Percentiles rank a stretch among this genome's conserved stretches.
Conservation (phyloP, 169 alveolate genomes). For the Plasmodium billcollinsi region DNA sequence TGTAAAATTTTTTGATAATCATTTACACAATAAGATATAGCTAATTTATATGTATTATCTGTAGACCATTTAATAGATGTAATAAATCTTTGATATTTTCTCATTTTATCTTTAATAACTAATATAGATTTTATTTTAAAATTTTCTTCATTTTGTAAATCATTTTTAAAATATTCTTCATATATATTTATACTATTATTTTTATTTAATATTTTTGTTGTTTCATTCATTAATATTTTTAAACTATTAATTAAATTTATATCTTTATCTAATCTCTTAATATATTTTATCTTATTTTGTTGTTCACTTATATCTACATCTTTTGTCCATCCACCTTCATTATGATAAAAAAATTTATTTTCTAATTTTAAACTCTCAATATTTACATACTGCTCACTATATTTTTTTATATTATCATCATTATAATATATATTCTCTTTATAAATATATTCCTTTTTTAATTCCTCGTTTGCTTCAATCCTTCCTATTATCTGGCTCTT, state of each 20-base stretch:
- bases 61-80: slow-evolving; percentile 71
- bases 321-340: slow-evolving; percentile 75
- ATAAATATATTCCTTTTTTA: slow-evolving; percentile 42
- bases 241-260: slow-evolving; percentile 57
- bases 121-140: slow-evolving; percentile 59
- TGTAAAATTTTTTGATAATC: slow-evolving; percentile 44
- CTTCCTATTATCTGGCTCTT: slow-evolving; percentile 48
- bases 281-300: slow-evolving; percentile 61
- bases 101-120: slow-evolving; percentile 33
- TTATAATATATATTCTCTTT: slow-evolving; percentile 50
- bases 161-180: slow-evolving; percentile 61
- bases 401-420: slow-evolving; percentile 60
- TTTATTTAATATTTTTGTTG: slow-evolving; percentile 66
- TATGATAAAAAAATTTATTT: slow-evolving; percentile 70
- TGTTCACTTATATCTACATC: slow-evolving; percentile 67
- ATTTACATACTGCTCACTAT: slow-evolving; percentile 46
- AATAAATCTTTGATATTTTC: slow-evolving; percentile 40
- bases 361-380: slow-evolving; percentile 57
- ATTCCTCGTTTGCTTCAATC: slow-evolving; percentile 30
- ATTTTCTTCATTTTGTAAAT: slow-evolving; percentile 45
- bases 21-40: slow-evolving; percentile 70
- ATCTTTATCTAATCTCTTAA: slow-evolving; percentile 49
- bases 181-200: slow-evolving; percentile 68
- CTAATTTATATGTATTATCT: slow-evolving; percentile 47
- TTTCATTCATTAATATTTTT: slow-evolving; percentile 60